phyloP scores from a whole-genome alignment of 495 filamentous ascomycete genomes.

The Penicillium simplicissimum region DNA sequence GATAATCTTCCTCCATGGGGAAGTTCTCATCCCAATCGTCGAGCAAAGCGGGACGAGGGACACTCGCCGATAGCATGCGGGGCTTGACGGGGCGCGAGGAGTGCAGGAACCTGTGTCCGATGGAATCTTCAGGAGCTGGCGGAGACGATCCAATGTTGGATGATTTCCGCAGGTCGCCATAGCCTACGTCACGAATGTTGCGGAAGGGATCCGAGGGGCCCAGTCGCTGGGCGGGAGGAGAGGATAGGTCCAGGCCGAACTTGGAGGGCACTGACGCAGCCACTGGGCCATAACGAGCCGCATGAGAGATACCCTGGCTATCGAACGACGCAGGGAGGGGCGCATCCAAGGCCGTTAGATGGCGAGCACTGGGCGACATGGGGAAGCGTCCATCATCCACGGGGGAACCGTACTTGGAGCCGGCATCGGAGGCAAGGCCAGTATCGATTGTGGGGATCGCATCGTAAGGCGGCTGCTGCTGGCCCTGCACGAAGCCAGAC shows the following conservation, averaged over 20 bases:
- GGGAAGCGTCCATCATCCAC: slow-evolving; percentile 69
- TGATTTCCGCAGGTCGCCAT: slow-evolving; percentile 62
- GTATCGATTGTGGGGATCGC: slow-evolving; percentile 76
- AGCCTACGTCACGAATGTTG: slow-evolving; percentile 80
- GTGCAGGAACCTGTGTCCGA: slow-evolving; percentile 74
- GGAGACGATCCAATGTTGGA: slow-evolving; percentile 65
- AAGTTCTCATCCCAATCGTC: slow-evolving; percentile 85
- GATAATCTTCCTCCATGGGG: slow-evolving; percentile 88
- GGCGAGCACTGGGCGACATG: slow-evolving; percentile 65
- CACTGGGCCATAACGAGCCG: slow-evolving; percentile 85
- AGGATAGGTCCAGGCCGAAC: slow-evolving; percentile 79
- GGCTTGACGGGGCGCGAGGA: slow-evolving; percentile 75
- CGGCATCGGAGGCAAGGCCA: slow-evolving; percentile 71
- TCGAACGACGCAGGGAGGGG: slow-evolving; percentile 95
- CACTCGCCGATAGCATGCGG: slow-evolving; percentile 73
- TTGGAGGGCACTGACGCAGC: slow-evolving; percentile 91
- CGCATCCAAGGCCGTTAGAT: slow-evolving; percentile 87
- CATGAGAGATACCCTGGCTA: slow-evolving; percentile 90
- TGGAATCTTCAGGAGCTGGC: slow-evolving; percentile 54
- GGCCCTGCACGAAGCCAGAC: slow-evolving; percentile 45
- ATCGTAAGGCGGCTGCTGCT: slow-evolving; percentile 49
- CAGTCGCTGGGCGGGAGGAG: slow-evolving; percentile 59
- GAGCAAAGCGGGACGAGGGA: slow-evolving; percentile 62
- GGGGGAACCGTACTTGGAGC: slow-evolving; percentile 87
- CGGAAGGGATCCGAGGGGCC: slow-evolving; percentile 71